Conservation (phyloP, 805 yeast genomes). For the Kuraishia cidri region DNA sequence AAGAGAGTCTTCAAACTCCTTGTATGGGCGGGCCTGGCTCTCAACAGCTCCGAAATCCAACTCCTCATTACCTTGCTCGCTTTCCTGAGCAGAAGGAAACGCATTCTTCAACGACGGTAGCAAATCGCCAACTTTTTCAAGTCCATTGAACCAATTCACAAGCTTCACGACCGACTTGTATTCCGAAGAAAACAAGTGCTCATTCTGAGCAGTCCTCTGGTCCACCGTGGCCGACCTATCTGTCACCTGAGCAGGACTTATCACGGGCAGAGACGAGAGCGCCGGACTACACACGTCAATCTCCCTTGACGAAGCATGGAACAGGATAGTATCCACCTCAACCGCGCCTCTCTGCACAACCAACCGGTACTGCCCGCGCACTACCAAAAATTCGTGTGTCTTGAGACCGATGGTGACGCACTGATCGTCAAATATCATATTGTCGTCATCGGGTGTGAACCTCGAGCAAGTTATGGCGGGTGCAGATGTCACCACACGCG, state of each 20-base stretch:
- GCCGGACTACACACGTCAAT: constrained; percentile 25
- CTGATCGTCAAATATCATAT: constrained; percentile 21
- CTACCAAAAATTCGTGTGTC: constrained; percentile 27
- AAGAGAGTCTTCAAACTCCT: constrained; percentile 17
- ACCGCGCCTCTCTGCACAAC: constrained; percentile 38
- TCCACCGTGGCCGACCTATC: constrained; percentile 21
- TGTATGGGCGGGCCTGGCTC: no score
- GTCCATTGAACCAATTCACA: constrained; percentile 27
- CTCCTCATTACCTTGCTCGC: no score
- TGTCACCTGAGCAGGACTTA: constrained; percentile 29
- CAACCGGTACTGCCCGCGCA: constrained; percentile 38
- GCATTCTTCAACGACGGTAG: constrained; percentile 36
- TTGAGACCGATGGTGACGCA: constrained; percentile 32
- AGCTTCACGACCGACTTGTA: constrained; percentile 34
- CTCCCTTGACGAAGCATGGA: constrained; percentile 16
- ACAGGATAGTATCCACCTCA: constrained; percentile 27
- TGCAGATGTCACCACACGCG: background rate
- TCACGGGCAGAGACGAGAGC: constrained; percentile 28
- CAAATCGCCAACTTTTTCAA: constrained; percentile 31
- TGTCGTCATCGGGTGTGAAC: constrained; percentile 27
- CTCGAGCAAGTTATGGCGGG: constrained; percentile 16
- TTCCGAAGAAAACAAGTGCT: constrained; percentile 25
- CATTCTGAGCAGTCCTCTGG: constrained; percentile 20
- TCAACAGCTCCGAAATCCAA: background rate
- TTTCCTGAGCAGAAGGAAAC: constrained; percentile 9